Evolutionary conservation across 768 basidiomycete genomes (phyloP).

Genomic region (Podaxis rugospora): DNA sequence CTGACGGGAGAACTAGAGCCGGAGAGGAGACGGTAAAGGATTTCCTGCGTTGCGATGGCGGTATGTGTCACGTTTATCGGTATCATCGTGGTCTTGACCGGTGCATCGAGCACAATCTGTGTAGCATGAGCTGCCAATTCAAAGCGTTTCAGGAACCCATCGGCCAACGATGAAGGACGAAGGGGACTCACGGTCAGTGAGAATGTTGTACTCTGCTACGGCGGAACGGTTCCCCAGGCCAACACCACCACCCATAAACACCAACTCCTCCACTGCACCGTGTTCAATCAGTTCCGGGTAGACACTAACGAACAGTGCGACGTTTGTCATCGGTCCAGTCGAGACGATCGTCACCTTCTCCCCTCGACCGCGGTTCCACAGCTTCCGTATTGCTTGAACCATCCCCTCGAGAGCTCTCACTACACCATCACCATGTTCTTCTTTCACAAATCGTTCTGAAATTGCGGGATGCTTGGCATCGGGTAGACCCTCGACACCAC

Average conservation of each 20-base stretch:
- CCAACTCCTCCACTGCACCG: conserved; percentile 57
- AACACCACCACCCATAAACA: conserved; percentile 91
- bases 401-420: conserved; percentile 69
- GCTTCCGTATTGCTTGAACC: conserved; percentile 43
- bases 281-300: conserved; percentile 43
- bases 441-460: conserved; percentile 40
- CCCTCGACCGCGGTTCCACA: conserved; percentile 58
- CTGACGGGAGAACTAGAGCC: conserved; percentile 6
- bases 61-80: conserved; percentile 88
- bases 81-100: conserved; percentile 69
- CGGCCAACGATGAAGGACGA: background rate
- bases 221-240: conserved; percentile 79
- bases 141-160: background rate
- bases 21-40: conserved; percentile 52
- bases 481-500: conserved; percentile 78
- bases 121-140: conserved; percentile 63
- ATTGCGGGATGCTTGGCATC: conserved; percentile 43
- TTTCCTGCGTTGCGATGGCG: conserved; percentile 60
- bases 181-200: conserved; percentile 69
- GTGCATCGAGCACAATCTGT: conserved; percentile 73
- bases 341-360: conserved; percentile 66
- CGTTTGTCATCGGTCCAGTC: conserved; percentile 83
- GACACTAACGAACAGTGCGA: conserved; percentile 59
- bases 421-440: conserved; percentile 31
- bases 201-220: conserved; percentile 79